Percentiles rank a stretch among this genome's conserved stretches.
phyloP scores from a whole-genome alignment of 768 basidiomycete genomes.

The Epithele typhae region DNA sequence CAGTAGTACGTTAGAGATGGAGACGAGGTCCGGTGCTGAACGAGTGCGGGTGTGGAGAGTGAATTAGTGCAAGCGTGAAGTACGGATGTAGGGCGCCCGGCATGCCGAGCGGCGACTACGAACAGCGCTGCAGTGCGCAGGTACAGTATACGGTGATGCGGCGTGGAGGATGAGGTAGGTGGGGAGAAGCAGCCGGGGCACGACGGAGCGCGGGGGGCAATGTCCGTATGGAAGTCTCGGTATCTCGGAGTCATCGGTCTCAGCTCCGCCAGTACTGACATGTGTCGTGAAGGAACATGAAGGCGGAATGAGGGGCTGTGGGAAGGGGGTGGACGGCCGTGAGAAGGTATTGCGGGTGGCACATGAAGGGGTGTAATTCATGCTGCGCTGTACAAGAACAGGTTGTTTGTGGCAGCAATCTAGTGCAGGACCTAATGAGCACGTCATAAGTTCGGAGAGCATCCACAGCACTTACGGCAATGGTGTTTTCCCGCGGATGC shows the following conservation, averaged over 20 bases:
- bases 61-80: constrained; percentile 9
- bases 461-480: constrained; percentile 63
- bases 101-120: constrained; percentile 9
- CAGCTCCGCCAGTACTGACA: constrained; percentile 11
- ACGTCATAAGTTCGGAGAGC: too few relatives aligned
- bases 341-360: background rate
- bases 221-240: constrained; percentile 17
- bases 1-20: background rate
- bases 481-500: constrained; percentile 98
- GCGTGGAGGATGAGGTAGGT: background rate
- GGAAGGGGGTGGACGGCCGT: background rate
- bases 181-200: background rate
- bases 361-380: constrained; percentile 21
- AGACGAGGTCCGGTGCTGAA: too few relatives aligned
- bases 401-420: constrained; percentile 97
- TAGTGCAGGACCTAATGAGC: constrained; percentile 26
- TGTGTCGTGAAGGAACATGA: constrained; percentile 6
- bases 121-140: constrained; percentile 12
- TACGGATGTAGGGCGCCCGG: constrained; percentile 5
- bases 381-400: constrained; percentile 79
- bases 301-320: constrained; percentile 1
- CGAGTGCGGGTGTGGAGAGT: background rate
- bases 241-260: constrained; percentile 16
- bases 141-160: constrained; percentile 7
- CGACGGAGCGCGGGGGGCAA: background rate